phyloP scores from a whole-genome alignment of 2,329 filamentous ascomycete genomes.

The Cryphonectria nitschkei region DNA sequence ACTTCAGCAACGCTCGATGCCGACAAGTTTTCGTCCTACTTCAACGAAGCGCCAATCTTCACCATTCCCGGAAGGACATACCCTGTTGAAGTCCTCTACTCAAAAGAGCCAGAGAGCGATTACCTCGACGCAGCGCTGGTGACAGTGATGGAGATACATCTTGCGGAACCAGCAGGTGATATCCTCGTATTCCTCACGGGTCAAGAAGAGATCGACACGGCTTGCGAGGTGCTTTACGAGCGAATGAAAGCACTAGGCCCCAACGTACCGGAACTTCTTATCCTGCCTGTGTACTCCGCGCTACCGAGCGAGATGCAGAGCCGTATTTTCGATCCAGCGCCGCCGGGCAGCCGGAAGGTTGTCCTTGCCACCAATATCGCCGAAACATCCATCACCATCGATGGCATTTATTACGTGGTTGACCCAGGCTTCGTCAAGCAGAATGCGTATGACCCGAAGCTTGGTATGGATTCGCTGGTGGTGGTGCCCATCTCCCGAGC shows the following conservation, averaged over 20 bases:
- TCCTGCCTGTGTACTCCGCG: conserved; percentile 94
- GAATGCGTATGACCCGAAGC: conserved; percentile 93
- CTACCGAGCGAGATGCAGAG: conserved; percentile 93
- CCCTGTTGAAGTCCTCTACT: conserved; percentile 96
- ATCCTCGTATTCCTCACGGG: conserved; percentile 97
- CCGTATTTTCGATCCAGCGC: conserved; percentile 91
- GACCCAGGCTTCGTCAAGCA: conserved; percentile 98
- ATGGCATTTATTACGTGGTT: conserved; percentile 96
- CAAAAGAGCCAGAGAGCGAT: conserved; percentile 90
- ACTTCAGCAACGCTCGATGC: conserved; percentile 96
- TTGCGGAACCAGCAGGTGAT: conserved; percentile 89
- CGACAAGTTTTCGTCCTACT: conserved; percentile 96
- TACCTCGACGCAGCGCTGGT: conserved; percentile 93
- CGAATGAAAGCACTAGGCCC: conserved; percentile 95
- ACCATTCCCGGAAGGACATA: conserved; percentile 94
- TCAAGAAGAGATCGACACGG: conserved; percentile 96
- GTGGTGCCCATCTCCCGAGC: conserved; percentile 97
- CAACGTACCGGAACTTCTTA: conserved; percentile 86
- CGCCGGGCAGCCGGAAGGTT: conserved; percentile 84
- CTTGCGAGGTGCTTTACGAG: conserved; percentile 89
- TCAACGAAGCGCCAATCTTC: conserved; percentile 94
- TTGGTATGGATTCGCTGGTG: conserved; percentile 96
- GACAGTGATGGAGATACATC: conserved; percentile 97
- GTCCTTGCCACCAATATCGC: conserved; percentile 99
- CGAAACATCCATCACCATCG: conserved; percentile 96